Base-by-base conservation (phyloP, 208 protist genomes). In the Acanthamoeba lenticulata region DNA sequence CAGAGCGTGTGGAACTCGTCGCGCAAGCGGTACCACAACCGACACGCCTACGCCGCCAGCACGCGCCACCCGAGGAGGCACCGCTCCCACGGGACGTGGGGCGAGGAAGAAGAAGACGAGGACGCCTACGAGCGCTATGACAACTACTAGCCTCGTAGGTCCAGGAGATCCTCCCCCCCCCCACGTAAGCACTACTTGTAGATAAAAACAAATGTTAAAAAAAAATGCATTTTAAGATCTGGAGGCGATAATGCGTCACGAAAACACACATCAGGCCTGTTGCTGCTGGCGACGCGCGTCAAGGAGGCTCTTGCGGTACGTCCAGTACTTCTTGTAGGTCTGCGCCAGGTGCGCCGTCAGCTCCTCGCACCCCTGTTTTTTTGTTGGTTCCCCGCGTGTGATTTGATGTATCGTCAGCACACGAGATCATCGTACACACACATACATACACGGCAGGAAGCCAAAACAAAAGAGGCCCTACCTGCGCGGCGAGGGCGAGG, bases 281-380 rank as follows among this genome's bases (percentile, higher is more conserved):
- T n/a, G n/a, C 27, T 13, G 29, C 67, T 77, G 36, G 67, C 29
- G 6, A 29, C 67, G 67, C 15, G 67, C 27, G 38, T 29, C 67
- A 4, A 77, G 32, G 67, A 60, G 32, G 42, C 57, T 42, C 47
- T 89, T 52, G n/a, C 79, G 44, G 27, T 89, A 62, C 42, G n/a
- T 19, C 79, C 79, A 89, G 27, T 89, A 89, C 44, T 89, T 89
- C 49, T 89, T 89, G 49, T 89, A 62, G 47, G 49, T 89, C 49
- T 89, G 79, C 15, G 79, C 79, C 36, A 89, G 79, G 32, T 62
- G 44, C 49, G 79, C 7, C 24, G 29, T 42, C 79, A 89, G 9
- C 79, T 89, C 79, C 79, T 52, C 79, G 36, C 79, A 89, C 7
- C 32, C 67, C 67, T 79, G 67, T 40, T 9, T 42, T 9, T 17